Evolutionary conservation across 352 stramenopile genomes (phyloP), one percentile per base, ranked within the genome.

Genomic region (Phytophthora cactorum): DNA sequence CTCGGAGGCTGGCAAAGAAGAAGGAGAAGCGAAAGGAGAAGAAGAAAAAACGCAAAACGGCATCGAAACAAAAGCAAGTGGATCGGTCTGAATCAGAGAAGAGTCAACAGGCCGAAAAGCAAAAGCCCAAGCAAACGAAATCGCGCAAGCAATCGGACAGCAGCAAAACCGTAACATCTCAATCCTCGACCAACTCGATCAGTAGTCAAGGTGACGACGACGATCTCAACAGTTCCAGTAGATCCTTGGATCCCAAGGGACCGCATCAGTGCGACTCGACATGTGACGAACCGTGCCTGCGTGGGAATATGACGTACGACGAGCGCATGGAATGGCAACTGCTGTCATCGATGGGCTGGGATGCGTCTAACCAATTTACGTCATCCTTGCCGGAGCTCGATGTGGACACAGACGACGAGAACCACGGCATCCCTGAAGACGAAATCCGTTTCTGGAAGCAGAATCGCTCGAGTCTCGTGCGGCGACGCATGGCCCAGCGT

Each of bases 21-120:
- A 96, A 96, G 51, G 88, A 96, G 46, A 96, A 96, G 76, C 78
- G 79, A 43, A 96, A 96, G 59, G 88, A 94, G 61, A 96, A 96
- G 65, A 96, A 94, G 76, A 96, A 96, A 62, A 96, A 96, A 44
- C 84, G 88, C 39, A 95, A 95, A 68, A 88, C 68, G 25, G 85
- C 79, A 4, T 82, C 84, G 10, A 92, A 94, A 55, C 79, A 86
- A 61, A 92, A 92, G 58, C 78, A 88, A 62, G 71, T 52, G 17
- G 77, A 85, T 63, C 72, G 66, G 7, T 75, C 78, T 2, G 71
- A 75, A 28, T 75, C 72, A 1, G 79, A 79, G 27, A 83, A 80
- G 51, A 79, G 60, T 56, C 63, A 76, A 43, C 47, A 72, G 4
- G 39, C 54, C 2, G 68, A 77, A 56, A 75, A 75, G 34, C 62